Evolutionary conservation across 2,329 filamentous ascomycete genomes (phyloP), one percentile per base, ranked within the genome.

Genomic region (Elsinoe ampelina): DNA sequence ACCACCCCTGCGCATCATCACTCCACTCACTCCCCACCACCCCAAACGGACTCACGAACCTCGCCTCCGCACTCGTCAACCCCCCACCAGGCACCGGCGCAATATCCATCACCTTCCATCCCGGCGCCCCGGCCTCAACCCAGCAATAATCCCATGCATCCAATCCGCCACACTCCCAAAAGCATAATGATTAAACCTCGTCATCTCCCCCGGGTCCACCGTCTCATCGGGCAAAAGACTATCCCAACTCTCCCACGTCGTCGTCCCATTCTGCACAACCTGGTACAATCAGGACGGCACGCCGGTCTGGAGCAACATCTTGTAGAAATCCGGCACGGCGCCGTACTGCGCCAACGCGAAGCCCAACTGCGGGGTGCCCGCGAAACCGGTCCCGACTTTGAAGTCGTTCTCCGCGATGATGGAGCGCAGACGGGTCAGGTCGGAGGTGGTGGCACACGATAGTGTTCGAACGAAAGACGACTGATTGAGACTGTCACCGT

Each of bases 341-440:
- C 58, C 58, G 17, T 60, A 52, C 7, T 52, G 52, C 3, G 58
- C 54, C 8, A 61, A 30, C 15, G 58, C 60, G 17, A 55, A 56
- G 39, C 48, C 54, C 12, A 59, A 15, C 1, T 61, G 55, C n/a
- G 65, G 84, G 84, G 71, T 83, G 88, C 84, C 84, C 87, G 75
- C 70, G 35, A 73, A 73, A 0, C 71, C 71, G 2, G 70, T 73
- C 0, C 64, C 61, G 5, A 73, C 66, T 38, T 63, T 63, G 62
- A 68, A 70, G 22, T 17, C 10, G 22, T 51, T 56, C 12, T 59
- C 19, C 5, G 39, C 55, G 52, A 67, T 59, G 1, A 64, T 57
- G 20, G 65, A 59, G 8, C 62, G 57, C 17, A 67, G 59, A n/a
- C 67, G 63, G 1, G 64, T 60, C 4, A 65, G 58, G 12, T 59